phyloP scores from a whole-genome alignment of 495 filamentous ascomycete genomes.

The Xylaria sp. region DNA sequence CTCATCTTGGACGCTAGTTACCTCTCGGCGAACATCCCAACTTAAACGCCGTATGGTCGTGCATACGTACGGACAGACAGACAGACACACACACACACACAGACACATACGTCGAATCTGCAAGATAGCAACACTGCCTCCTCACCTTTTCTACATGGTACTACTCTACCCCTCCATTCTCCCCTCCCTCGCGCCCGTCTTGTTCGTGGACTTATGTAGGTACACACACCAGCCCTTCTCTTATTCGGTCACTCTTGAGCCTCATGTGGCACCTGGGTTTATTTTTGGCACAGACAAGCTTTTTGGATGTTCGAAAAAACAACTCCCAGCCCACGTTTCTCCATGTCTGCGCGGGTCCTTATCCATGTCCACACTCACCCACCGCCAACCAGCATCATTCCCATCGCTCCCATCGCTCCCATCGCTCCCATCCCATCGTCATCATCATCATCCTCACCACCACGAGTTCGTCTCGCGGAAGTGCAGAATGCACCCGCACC shows the following conservation, averaged over 20 bases:
- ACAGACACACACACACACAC: background rate
- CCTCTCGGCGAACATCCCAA: background rate
- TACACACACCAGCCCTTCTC: conserved; percentile 17
- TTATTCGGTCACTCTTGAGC: conserved; percentile 25
- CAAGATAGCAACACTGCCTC: conserved; percentile 14
- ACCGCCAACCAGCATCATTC: background rate
- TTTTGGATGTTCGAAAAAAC: conserved; percentile 6
- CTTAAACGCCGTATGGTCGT: background rate
- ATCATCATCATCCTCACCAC: background rate
- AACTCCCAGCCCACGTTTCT: conserved; percentile 17
- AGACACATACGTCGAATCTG: background rate
- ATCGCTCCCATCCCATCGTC: background rate
- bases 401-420: background rate
- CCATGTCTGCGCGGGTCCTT: conserved; percentile 1
- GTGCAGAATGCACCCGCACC: conserved; percentile 3
- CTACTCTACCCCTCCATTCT: conserved; percentile 7
- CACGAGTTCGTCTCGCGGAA: background rate
- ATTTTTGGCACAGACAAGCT: conserved; percentile 32
- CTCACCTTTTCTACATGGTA: too few relatives aligned
- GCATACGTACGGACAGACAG: background rate
- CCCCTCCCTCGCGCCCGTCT: background rate
- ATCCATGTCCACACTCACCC: background rate
- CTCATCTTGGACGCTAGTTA: background rate
- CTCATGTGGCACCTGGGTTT: conserved; percentile 30
- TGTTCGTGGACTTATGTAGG: conserved; percentile 15